Evolutionary conservation across 495 filamentous ascomycete species (phyloP).

Genomic region (Penicillium riverlandense): DNA sequence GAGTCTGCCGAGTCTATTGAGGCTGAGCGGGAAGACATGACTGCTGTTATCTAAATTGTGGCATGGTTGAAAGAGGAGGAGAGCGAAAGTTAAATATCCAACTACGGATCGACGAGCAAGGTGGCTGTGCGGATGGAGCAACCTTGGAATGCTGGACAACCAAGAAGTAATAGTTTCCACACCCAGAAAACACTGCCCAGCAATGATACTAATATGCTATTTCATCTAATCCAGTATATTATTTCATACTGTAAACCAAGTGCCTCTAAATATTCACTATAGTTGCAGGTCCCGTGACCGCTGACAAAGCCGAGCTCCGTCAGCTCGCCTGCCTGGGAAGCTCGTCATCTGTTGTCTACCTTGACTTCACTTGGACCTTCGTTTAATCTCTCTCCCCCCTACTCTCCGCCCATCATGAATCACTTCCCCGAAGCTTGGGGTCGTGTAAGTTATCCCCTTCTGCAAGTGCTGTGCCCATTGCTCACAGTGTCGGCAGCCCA

Average conservation of each 20-base stretch:
- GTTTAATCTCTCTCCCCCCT: background rate
- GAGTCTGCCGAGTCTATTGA: constrained; percentile 2
- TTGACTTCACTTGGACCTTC: constrained; percentile 1
- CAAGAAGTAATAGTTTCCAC: too few species aligned
- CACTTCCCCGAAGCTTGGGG: constrained; percentile 95
- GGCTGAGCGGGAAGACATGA: constrained; percentile 7
- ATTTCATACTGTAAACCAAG: too few species aligned
- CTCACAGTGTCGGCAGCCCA: constrained; percentile 53
- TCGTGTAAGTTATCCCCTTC: constrained; percentile 57
- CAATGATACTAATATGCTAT: too few species aligned
- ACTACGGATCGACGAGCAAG: too few species aligned
- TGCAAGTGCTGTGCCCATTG: constrained; percentile 17
- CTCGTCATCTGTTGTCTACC: constrained; percentile 21
- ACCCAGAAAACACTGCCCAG: too few species aligned
- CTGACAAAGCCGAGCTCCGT: constrained; percentile 30
- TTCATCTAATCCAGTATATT: too few species aligned
- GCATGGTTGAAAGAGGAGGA: too few species aligned
- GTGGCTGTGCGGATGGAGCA: too few species aligned
- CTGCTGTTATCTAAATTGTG: background rate
- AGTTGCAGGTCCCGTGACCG: too few species aligned
- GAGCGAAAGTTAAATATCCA: too few species aligned
- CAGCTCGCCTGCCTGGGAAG: constrained; percentile 33
- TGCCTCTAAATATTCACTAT: too few species aligned
- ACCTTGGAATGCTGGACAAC: too few species aligned
- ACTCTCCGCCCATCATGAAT: constrained; percentile 57